These are phyloP conservation scores for Fusarium lateritium DNA, from an alignment of 2,329 filamentous ascomycete species.

Conservation along the genomic window DNA sequence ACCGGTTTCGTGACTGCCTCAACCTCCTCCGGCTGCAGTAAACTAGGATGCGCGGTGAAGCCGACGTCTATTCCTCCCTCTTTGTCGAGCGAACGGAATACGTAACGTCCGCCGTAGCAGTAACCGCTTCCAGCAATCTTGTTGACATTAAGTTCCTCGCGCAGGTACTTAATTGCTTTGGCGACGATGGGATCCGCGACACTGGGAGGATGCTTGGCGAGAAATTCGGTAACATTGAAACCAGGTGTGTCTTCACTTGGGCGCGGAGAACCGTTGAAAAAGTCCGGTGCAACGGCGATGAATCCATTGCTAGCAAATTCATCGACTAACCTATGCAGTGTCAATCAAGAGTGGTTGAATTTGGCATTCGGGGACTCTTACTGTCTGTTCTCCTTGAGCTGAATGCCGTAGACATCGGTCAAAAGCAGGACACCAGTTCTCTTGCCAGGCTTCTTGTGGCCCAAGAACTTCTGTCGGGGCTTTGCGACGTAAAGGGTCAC, in stretches of 20 bases:
- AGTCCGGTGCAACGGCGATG: constrained; percentile 23
- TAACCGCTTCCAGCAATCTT: constrained; percentile 69
- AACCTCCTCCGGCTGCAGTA: constrained; percentile 69
- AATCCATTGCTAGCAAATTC: constrained; percentile 32
- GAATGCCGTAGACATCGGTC: constrained; percentile 34
- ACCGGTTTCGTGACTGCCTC: constrained; percentile 36
- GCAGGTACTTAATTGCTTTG: constrained; percentile 30
- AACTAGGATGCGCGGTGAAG: constrained; percentile 73
- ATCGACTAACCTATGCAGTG: constrained; percentile 14
- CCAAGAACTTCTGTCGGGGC: neutral
- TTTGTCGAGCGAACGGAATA: constrained; percentile 67
- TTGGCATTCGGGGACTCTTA: neutral
- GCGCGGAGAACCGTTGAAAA: constrained; percentile 23
- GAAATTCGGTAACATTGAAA: constrained; percentile 23
- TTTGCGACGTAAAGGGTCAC: constrained; percentile 30
- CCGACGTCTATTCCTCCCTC: constrained; percentile 64
- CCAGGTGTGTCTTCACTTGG: neutral
- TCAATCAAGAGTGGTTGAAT: rapidly evolving
- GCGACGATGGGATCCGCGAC: constrained; percentile 31
- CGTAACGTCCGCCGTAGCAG: constrained; percentile 72
- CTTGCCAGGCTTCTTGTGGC: constrained; percentile 7
- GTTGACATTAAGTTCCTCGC: constrained; percentile 57
- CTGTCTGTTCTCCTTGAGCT: constrained; percentile 23
- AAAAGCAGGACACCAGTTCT: constrained; percentile 27
- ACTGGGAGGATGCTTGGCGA: constrained; percentile 21